Evolutionary conservation across 345 rosid genomes (phyloP).

Genomic region (Arabidopsis arenosa): DNA sequence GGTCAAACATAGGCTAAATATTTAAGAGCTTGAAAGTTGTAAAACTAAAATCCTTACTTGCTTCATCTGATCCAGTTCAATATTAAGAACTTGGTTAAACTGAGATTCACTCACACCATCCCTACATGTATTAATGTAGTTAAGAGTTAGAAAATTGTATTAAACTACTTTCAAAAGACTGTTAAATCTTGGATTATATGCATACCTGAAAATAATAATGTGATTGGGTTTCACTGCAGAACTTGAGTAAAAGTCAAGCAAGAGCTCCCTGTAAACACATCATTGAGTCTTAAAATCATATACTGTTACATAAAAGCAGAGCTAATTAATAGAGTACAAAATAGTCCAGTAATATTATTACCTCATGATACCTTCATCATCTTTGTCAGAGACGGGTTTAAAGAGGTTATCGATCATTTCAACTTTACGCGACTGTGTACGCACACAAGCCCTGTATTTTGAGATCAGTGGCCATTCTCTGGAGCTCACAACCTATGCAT

Average conservation of each 20-base stretch:
- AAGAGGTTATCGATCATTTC: slow-evolving; percentile 85
- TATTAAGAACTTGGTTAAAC: slow-evolving; percentile 73
- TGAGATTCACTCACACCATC: slow-evolving; percentile 95
- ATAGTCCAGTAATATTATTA: slow-evolving; percentile 14
- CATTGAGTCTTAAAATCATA: neutral
- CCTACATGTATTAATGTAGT: slow-evolving; percentile 45
- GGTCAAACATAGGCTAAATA: neutral
- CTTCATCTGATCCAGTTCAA: slow-evolving; percentile 77
- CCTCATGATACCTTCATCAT: slow-evolving; percentile 75
- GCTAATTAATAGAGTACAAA: neutral
- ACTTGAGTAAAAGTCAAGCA: slow-evolving; percentile 65
- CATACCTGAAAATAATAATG: slow-evolving; percentile 78
- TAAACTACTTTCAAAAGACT: slow-evolving; percentile 15
- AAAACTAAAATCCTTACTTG: slow-evolving; percentile 51
- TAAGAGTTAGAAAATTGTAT: neutral
- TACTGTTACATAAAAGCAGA: too few species aligned
- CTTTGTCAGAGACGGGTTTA: slow-evolving; percentile 54
- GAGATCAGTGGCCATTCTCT: slow-evolving; percentile 84
- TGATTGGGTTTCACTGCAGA: slow-evolving; percentile 75
- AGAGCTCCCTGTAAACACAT: slow-evolving; percentile 57
- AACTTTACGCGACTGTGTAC: slow-evolving; percentile 73
- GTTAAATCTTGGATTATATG: neutral
- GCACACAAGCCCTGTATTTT: slow-evolving; percentile 78
- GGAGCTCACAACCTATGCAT: slow-evolving; percentile 62
- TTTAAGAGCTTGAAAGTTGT: neutral